Evolutionary conservation across 2,329 filamentous ascomycete genomes (phyloP), one percentile per base, ranked within the genome.

Genomic region (Neonectria neomacrospora): DNA sequence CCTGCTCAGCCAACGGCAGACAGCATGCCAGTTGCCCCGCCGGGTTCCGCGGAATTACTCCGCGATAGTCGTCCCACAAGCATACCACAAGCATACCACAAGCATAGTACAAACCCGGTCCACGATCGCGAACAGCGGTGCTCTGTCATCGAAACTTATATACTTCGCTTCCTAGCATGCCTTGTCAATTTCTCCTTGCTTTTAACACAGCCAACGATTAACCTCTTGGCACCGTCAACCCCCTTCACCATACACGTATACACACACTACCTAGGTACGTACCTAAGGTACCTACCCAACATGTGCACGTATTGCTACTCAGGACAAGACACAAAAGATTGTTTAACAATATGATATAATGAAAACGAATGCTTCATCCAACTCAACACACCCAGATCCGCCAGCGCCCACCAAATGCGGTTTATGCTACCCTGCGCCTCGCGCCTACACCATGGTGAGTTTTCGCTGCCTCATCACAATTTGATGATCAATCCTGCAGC

Each of bases 401-500:
- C 12, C n/a, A 32, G n/a, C n/a, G 28, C 47, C 26, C 9, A 20
- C 9, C n/a, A 32, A n/a, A 50, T 20, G 18, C 23, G n/a, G 11
- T 18, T 18, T 22, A 45, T 54, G 39, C 52, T 20, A 45, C 30
- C 23, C 32, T 37, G 30, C 20, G 18, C 22, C 22, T 52, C 55
- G 67, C 41, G 54, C 37, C 65, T 57, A 74, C 39, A 51, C 54
- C 32, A 60, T 65, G 7, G 67, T 72, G 61, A 76, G 63, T 54
- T 67, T 74, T 63, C 74, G 74, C 67, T 75, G 74, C 62, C 63
- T 70, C 64, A 77, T 74, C 48, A 78, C 71, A 5, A 61, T 70
- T 26, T 73, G 66, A 37, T 78, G 74, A 69, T 88, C 86, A 11
- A 73, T 75, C 66, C 76, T 79, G 68, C 86, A 88, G 73, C 86